Base-by-base conservation (phyloP, 2,329 filamentous ascomycete species). In the Basipetospora chlamydospora region DNA sequence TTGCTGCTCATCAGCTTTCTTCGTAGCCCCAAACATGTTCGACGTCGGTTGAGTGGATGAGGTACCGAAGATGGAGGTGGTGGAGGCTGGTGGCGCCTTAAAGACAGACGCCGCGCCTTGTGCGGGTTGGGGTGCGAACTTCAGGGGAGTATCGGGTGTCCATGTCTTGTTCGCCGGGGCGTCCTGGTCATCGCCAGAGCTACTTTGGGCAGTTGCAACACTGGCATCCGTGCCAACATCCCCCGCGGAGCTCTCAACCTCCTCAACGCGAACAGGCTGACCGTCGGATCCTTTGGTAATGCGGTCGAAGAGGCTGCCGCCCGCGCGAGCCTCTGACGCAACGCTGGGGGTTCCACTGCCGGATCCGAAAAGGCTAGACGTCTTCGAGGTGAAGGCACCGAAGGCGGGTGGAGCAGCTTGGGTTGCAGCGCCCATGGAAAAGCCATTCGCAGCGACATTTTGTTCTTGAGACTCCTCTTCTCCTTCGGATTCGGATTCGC, bases 231-330 rank as follows among this genome's bases (percentile, higher is more conserved):
- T 48, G 36, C 38, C 31, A 40, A 51, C 42, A 37, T 53, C 46
- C 42, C 55, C 54, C 26, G 29, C 48, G 21, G 55, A 52, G 25
- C 51, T 49, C 33, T 51, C 47, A 3, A 26, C 37, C 7, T 39
- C 40, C 30, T 51, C 45, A 37, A 59, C 48, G 18, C 66, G 60
- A 2, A 70, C 49, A 12, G 66, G 63, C 39, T 72, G 60, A 2
- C 67, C 67, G 41, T 68, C 60, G 13, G 49, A 55, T 32, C 58
- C 64, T 49, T 62, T 67, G 5, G 60, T 65, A 6, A 74, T 60
- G 23, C 70, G 65, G 26, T 73, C 70, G 43, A 73, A 73, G 11
- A 74, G 47, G 48, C 70, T 73, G 31, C 60, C 58, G 15, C 59
- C 61, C 16, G 64, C 57, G 3, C 59, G 61, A 40, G 56, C 59